These are phyloP conservation scores for Boletus vinaceobasis DNA, from an alignment of 768 basidiomycete genomes.

Conservation along the genomic window DNA sequence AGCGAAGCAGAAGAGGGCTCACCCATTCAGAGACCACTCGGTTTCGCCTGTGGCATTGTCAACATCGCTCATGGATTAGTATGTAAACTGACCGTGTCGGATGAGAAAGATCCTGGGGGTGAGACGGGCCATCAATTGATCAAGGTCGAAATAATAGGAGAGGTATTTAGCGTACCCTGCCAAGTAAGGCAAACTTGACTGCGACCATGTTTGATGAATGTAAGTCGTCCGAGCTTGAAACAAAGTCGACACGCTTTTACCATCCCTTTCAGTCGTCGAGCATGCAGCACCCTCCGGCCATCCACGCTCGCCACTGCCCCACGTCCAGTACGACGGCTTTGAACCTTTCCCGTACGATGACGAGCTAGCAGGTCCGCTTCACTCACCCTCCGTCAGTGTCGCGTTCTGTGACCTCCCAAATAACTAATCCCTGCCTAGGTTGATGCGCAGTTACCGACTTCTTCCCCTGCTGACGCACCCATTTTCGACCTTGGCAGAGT, in stretches of 20 bases:
- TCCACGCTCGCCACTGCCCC: constrained; percentile 43
- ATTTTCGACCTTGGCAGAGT: constrained; percentile 86
- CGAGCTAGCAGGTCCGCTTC: constrained; percentile 46
- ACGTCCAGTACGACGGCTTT: constrained; percentile 83
- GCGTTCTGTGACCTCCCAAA: neutral
- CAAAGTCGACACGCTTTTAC: neutral
- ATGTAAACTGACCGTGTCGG: constrained; percentile 58
- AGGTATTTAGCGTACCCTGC: neutral
- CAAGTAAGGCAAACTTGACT: constrained; percentile 7
- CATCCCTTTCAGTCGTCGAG: constrained; percentile 68
- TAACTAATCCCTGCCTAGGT: constrained; percentile 25
- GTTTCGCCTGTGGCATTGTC: constrained; percentile 65
- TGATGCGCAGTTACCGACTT: constrained; percentile 21
- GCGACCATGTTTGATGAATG: constrained; percentile 65
- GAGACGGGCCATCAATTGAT: constrained; percentile 39
- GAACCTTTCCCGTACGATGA: constrained; percentile 63
- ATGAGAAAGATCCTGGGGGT: constrained; percentile 77
- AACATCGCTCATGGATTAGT: neutral
- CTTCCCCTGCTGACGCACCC: constrained; percentile 43
- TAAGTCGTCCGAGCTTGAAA: constrained; percentile 31
- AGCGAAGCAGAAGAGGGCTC: constrained; percentile 16
- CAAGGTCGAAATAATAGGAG: neutral
- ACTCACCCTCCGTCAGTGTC: constrained; percentile 23
- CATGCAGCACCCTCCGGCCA: constrained; percentile 58
- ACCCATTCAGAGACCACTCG: constrained; percentile 91